phyloP scores from a whole-genome alignment of 2,329 filamentous ascomycete species.

The Sporothrix euskadiensis region DNA sequence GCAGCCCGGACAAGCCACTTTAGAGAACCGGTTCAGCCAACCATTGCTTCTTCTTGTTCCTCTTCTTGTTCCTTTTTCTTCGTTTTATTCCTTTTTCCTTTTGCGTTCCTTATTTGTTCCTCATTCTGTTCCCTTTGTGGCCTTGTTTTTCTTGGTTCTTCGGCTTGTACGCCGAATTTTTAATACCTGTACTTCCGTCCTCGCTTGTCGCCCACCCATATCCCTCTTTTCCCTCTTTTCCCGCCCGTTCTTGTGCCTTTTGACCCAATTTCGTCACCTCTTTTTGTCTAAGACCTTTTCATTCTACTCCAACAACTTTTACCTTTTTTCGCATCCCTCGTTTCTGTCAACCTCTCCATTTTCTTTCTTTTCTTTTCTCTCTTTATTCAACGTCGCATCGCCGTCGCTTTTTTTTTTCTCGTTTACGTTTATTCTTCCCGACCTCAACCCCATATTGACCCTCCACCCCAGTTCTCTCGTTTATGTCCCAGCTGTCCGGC shows the following conservation, averaged over 20 bases:
- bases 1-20: slow-evolving; percentile 18
- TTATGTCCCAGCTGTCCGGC: slow-evolving; percentile 77
- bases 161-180: not conserved
- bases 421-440: not conserved
- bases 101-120: not conserved
- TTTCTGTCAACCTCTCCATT: not conserved
- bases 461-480: slow-evolving; percentile 69
- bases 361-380: not conserved
- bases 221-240: slow-evolving; percentile 16
- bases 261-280: slow-evolving; percentile 4
- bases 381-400: not conserved
- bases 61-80: not conserved
- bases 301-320: not conserved
- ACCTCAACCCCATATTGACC: slow-evolving; percentile 22
- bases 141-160: not conserved
- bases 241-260: not conserved
- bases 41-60: not conserved
- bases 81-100: not conserved
- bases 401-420: not conserved
- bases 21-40: not conserved
- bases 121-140: not conserved
- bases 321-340: not conserved
- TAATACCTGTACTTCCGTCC: not conserved
- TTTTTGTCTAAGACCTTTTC: slow-evolving; percentile 10
- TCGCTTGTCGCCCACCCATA: not conserved